Evolutionary conservation across 805 yeast genomes (phyloP), one percentile per base, ranked within the genome.

Genomic region (Dipodascopsis tothii): DNA sequence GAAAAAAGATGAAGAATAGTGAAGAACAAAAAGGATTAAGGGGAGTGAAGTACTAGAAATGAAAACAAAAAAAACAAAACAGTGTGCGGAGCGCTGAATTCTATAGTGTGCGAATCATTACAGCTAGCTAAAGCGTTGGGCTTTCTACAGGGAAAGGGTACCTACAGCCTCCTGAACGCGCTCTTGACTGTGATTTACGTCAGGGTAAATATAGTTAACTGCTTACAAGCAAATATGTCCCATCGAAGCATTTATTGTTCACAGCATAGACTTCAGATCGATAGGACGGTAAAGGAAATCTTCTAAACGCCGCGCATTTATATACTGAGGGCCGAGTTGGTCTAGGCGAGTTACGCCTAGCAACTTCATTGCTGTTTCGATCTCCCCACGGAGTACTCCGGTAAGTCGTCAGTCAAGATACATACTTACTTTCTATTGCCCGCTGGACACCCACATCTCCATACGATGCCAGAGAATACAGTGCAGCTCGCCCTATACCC

Each of bases 371-470:
- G 77, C 76, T 64, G 78, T 74, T 41, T 70, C 65, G 65, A 81
- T 69, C 56, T 81, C 88, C 25, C 69, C 73, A 50, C 75, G 71
- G 54, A 81, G 63, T 3, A 80, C 50, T 45, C 19, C 9, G 7
- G 33, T 2, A 41, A 19, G 17, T 5, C 3, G 11, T 14, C 18
- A 6, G 21, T 4, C 16, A 16, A 17, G 27, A 30, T 5, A 28
- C 3, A 17, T 18, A 35, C 50, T 11, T 35, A 45, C 50, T 67
- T 52, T 77, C 76, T 37, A 78, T 69, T 4, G 80, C 76, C 50
- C 73, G 72, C 38, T 61, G 59, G 7, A 78, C 83, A 27, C 87
- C 87, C 3, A 68, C 77, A 49, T 75, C 81, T 3, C 87, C 86
- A 52, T 79, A 81, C 0, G 81, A 73, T 5, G 81, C 72, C 70